phyloP scores from a whole-genome alignment of 2,329 filamentous ascomycete genomes.

The Diplocarpon rosae region DNA sequence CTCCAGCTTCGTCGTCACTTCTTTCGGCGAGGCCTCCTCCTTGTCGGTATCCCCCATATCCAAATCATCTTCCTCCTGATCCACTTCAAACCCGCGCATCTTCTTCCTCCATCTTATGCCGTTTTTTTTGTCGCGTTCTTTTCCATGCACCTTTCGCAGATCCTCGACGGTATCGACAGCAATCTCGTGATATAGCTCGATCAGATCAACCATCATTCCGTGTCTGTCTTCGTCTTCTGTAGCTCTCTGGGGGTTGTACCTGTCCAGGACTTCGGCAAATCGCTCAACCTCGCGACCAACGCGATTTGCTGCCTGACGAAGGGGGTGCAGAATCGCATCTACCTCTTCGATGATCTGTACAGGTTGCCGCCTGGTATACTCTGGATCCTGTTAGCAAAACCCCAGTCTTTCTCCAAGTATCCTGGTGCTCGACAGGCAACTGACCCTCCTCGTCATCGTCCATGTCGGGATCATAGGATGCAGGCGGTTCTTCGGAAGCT shows the following conservation, averaged over 20 bases:
- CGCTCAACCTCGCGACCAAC: slow-evolving; percentile 75
- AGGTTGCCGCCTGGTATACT: slow-evolving; percentile 18
- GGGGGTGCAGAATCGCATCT: slow-evolving; percentile 41
- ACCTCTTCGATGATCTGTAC: slow-evolving; percentile 30
- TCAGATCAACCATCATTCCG: slow-evolving; percentile 56
- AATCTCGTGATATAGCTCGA: slow-evolving; percentile 52
- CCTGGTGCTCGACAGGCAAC: slow-evolving; percentile 13
- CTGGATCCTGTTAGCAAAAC: slow-evolving; percentile 6
- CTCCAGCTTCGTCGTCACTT: slow-evolving; percentile 29
- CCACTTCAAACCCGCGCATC: slow-evolving; percentile 23
- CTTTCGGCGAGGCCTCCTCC: slow-evolving; percentile 25
- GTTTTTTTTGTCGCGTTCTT: slow-evolving; percentile 22
- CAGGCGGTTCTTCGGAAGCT: slow-evolving; percentile 24
- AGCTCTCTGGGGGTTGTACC: slow-evolving; percentile 48
- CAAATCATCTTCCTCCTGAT: slow-evolving; percentile 22
- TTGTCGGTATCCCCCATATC: slow-evolving; percentile 45
- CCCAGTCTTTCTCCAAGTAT: background rate
- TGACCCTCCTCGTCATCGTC: slow-evolving; percentile 24
- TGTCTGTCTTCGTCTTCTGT: slow-evolving; percentile 42
- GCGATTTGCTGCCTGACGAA: slow-evolving; percentile 54
- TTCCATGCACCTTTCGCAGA: slow-evolving; percentile 32
- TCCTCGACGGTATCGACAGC: slow-evolving; percentile 35
- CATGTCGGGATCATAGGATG: slow-evolving; percentile 26
- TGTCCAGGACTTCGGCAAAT: slow-evolving; percentile 75
- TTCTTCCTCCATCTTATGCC: slow-evolving; percentile 28